Evolutionary conservation across 345 rosid species (phyloP).

Genomic region (Erucastrum elatum): DNA sequence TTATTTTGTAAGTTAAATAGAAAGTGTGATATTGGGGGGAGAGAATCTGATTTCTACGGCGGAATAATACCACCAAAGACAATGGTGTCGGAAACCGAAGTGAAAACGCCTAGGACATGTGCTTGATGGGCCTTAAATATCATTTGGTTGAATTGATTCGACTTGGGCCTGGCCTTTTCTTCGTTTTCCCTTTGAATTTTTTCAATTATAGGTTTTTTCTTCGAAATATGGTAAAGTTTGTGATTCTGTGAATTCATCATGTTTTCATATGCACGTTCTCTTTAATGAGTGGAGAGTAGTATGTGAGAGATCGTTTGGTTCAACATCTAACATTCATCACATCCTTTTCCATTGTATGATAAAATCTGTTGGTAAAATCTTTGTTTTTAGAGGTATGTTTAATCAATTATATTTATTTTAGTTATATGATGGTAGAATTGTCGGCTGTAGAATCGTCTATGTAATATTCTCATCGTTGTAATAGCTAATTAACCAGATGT

Average conservation of each 20-base stretch:
- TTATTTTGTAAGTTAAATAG: too few species aligned
- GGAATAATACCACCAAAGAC: neutral
- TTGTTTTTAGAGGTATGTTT: too few species aligned
- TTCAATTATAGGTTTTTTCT: neutral
- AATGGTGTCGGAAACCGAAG: conserved; percentile 2
- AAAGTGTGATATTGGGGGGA: neutral
- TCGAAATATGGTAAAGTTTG: neutral
- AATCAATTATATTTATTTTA: too few species aligned
- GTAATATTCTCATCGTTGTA: too few species aligned
- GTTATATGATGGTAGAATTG: too few species aligned
- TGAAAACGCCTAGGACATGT: neutral
- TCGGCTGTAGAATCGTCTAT: too few species aligned
- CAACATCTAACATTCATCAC: conserved; percentile 31
- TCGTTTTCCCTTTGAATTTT: too few species aligned
- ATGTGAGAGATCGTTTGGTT: neutral
- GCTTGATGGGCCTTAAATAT: conserved; percentile 9
- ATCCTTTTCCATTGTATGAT: neutral
- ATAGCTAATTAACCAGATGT: too few species aligned
- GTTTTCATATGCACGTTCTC: neutral
- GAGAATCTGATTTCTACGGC: conserved; percentile 17
- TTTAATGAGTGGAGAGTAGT: too few species aligned
- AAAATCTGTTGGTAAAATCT: too few species aligned
- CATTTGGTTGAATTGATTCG: neutral
- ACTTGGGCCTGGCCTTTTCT: conserved; percentile 13
- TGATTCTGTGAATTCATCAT: neutral